Conservation (phyloP, 345 rosid genomes). For the Sisymbrium altissimum region DNA sequence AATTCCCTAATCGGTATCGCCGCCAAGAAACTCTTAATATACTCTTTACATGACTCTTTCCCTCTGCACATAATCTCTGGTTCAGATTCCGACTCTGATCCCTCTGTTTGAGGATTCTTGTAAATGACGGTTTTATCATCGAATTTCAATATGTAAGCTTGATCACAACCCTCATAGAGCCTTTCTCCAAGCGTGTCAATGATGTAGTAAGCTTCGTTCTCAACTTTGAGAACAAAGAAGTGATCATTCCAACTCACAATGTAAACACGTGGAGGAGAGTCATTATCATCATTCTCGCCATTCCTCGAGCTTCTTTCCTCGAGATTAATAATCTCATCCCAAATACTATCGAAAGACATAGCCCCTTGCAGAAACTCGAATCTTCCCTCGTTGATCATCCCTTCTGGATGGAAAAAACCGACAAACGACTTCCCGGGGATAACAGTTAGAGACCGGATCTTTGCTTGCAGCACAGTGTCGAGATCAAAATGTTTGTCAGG, state of each 20-base stretch:
- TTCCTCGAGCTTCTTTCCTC: slow-evolving; percentile 15
- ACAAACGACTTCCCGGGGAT: slow-evolving; percentile 49
- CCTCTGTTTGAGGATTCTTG: slow-evolving; percentile 20
- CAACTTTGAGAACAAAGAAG: slow-evolving; percentile 61
- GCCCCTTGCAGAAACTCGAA: slow-evolving; percentile 62
- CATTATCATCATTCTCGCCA: slow-evolving; percentile 21
- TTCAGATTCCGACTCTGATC: background rate
- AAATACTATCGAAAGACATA: slow-evolving; percentile 65
- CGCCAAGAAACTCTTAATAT: slow-evolving; percentile 66
- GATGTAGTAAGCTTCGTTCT: slow-evolving; percentile 58
- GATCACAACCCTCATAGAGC: slow-evolving; percentile 57
- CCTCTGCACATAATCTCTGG: slow-evolving; percentile 41
- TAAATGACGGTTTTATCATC: slow-evolving; percentile 43
- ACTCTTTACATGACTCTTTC: slow-evolving; percentile 58
- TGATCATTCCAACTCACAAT: slow-evolving; percentile 76
- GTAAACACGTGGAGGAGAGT: slow-evolving; percentile 35
- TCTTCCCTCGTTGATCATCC: slow-evolving; percentile 45
- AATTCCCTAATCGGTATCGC: slow-evolving; percentile 59
- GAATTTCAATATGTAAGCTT: slow-evolving; percentile 57
- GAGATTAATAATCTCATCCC: slow-evolving; percentile 50
- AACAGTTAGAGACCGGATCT: slow-evolving; percentile 44
- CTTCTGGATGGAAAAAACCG: slow-evolving; percentile 66
- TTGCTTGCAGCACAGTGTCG: slow-evolving; percentile 58
- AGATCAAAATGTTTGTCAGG: slow-evolving; percentile 79
- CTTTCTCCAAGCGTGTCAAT: slow-evolving; percentile 74